phyloP scores from a whole-genome alignment of 2,329 filamentous ascomycete species.

The Penicillium brasilianum region DNA sequence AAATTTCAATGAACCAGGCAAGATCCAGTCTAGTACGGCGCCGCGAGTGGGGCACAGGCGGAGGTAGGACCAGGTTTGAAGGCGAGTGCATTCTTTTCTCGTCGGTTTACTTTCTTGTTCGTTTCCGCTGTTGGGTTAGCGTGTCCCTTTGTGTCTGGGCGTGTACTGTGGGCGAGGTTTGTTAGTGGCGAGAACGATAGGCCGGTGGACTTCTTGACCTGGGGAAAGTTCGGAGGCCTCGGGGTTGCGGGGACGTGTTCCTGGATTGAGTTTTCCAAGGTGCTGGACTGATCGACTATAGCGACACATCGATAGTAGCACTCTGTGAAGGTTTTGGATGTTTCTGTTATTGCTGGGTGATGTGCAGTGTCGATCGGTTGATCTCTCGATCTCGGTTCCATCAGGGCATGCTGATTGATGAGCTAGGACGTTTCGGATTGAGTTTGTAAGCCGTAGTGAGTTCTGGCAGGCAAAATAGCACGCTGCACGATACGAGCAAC shows the following conservation, averaged over 20 bases:
- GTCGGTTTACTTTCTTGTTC: too few relatives aligned
- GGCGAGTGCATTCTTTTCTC: background rate
- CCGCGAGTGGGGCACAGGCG: background rate
- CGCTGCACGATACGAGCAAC: background rate
- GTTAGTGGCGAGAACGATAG: background rate
- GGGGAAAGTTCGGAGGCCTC: conserved; percentile 1
- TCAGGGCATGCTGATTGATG: background rate
- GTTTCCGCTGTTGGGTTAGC: conserved; percentile 6
- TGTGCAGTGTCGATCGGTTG: conserved; percentile 4
- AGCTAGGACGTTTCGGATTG: conserved; percentile 6
- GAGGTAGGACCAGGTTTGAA: background rate
- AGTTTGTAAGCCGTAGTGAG: background rate
- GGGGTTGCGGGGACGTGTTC: background rate
- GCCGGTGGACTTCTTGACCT: background rate
- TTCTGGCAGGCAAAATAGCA: background rate
- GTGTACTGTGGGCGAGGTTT: background rate
- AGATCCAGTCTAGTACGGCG: background rate
- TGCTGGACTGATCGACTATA: background rate
- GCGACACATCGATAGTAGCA: background rate
- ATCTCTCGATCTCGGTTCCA: background rate
- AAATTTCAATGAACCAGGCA: background rate
- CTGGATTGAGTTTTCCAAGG: conserved; percentile 4
- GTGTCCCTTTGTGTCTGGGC: background rate
- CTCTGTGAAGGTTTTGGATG: background rate
- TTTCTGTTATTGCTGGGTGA: background rate